Conservation (phyloP, 75 land plant species). For the Cupressus sempervirens region DNA sequence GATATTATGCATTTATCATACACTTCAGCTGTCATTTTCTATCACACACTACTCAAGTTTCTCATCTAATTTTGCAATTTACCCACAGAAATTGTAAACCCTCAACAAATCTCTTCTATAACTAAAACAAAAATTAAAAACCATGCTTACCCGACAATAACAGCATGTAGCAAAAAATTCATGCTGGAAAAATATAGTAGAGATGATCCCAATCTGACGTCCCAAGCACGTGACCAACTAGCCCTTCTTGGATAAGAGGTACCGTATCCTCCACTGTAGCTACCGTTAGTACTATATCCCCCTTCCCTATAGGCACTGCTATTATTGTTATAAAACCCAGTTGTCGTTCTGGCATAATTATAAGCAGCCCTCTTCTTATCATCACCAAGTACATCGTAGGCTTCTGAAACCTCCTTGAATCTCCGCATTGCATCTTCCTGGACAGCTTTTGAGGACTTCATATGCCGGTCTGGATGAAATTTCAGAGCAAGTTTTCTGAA, state of each 20-base stretch:
- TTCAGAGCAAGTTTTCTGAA: slow-evolving; percentile 57
- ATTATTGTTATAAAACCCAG: background rate
- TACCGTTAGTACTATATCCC: background rate
- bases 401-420: slow-evolving; percentile 71
- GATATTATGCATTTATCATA: no score
- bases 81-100: background rate
- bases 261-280: slow-evolving; percentile 1
- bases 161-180: slow-evolving; percentile 1
- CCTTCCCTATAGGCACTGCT: background rate
- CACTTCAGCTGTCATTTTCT: no score
- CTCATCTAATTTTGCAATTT: background rate
- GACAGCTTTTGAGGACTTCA: slow-evolving; percentile 31
- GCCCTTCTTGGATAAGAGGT: background rate
- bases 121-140: background rate
- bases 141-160: background rate
- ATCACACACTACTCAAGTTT: background rate
- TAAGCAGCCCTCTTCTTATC: slow-evolving; percentile 52
- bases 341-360: background rate
- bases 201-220: background rate
- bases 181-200: background rate
- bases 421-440: slow-evolving; percentile 37
- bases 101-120: background rate
- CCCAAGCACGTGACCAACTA: background rate
- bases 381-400: slow-evolving; percentile 67
- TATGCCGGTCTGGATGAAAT: slow-evolving; percentile 75